Base-by-base conservation (phyloP, 2,329 filamentous ascomycete species). In the Mycosphaerella sp. region DNA sequence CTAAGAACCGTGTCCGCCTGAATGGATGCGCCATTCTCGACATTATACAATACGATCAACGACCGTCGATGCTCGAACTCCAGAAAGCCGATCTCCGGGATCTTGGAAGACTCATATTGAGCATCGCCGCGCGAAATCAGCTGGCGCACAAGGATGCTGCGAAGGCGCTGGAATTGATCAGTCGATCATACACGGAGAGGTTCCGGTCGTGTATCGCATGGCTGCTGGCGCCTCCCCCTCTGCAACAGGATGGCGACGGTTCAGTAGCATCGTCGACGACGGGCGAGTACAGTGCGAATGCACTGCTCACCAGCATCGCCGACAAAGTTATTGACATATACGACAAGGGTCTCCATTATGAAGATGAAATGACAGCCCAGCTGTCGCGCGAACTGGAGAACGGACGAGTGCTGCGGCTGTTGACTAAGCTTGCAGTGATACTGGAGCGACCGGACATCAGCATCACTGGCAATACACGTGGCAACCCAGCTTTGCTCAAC, bases 21-120 rank as follows among this genome's bases (percentile, higher is more conserved):
- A 92, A 87, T 65, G 90, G 87, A 12, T 97, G 92, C 70, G 87
- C 85, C 1, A 85, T 98, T 32, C 77, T 95, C 56, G 93, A 98
- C 66, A 89, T 98, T 34, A 81, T 95, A 14, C 85, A 95, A 56
- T 89, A 83, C 64, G 91, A 96, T 49, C 76, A 79, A 32, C 78
- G 82, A 48, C 81, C 82, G 23, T 78, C 85, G 2, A 64, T 92
- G 1, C 72, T 80, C 14, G 89, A 97, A 38, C 77, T 93, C 1
- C 93, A 98, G 67, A 84, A 89, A 63, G 88, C 95, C 60, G 93
- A 98, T 65, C 80, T 98, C 21, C 75, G 86, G 58, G 86, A 89
- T 55, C 86, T 98, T 49, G 93, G 92, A 36, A 84, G 85, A 53
- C 76, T 95, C 9, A 84, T 98, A 49, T 75, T 98, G n/a, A 84